Conservation (phyloP, 2,329 filamentous ascomycete species). For the Aplosporella prunicola region DNA sequence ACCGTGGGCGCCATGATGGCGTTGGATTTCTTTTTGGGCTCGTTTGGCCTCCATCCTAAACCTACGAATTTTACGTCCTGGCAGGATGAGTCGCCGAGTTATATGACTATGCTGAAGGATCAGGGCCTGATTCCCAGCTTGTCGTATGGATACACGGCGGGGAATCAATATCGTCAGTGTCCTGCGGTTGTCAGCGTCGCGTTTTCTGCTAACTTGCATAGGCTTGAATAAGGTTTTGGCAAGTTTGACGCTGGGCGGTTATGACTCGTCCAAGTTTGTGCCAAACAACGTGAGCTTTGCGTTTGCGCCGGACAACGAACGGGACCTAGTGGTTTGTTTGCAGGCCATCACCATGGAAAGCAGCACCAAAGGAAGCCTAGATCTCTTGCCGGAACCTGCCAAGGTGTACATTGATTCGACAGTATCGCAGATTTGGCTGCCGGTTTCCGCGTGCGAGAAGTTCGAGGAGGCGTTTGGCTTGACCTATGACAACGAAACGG, state of each 20-base stretch:
- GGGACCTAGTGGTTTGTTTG: slow-evolving; percentile 21
- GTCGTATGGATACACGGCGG: slow-evolving; percentile 34
- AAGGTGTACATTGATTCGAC: slow-evolving; percentile 28
- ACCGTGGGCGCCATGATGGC: slow-evolving; percentile 28
- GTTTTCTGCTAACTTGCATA: background rate
- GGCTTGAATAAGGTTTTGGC: slow-evolving; percentile 19
- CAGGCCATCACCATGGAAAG: slow-evolving; percentile 18
- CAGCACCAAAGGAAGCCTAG: slow-evolving; percentile 13
- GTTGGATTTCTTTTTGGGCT: slow-evolving; percentile 29
- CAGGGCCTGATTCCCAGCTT: slow-evolving; percentile 24
- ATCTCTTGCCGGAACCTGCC: slow-evolving; percentile 20
- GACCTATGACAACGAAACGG: slow-evolving; percentile 24
- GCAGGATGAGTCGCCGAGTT: slow-evolving; percentile 22
- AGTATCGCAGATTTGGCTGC: slow-evolving; percentile 33
- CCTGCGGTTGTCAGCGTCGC: background rate
- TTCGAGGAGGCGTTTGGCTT: slow-evolving; percentile 32
- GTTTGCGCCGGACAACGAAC: slow-evolving; percentile 21
- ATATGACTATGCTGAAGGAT: slow-evolving; percentile 24
- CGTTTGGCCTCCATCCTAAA: slow-evolving; percentile 28
- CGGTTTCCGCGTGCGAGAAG: slow-evolving; percentile 21
- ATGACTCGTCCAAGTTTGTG: slow-evolving; percentile 25
- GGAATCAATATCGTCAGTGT: slow-evolving; percentile 21
- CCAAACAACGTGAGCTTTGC: slow-evolving; percentile 19
- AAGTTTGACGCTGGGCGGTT: slow-evolving; percentile 31
- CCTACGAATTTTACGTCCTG: slow-evolving; percentile 31